A percentile compares a stretch with the other conserved stretches of the same genome.
Conservation (phyloP, 2,329 filamentous ascomycete species). For the Ascochyta clinopodiicola region DNA sequence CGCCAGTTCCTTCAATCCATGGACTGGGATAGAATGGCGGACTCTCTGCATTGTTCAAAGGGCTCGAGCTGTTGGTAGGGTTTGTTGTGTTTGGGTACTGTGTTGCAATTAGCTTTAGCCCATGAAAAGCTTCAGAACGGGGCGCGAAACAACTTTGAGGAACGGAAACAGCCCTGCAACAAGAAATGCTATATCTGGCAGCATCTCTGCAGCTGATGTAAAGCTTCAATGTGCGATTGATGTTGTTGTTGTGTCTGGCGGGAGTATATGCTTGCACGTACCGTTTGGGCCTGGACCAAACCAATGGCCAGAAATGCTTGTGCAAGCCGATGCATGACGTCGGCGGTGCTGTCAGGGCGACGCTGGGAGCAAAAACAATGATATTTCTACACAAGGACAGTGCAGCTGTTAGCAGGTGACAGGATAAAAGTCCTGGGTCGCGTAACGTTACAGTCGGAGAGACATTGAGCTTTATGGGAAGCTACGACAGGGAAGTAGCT, state of each 20-base stretch:
- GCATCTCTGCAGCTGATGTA: slow-evolving; percentile 37
- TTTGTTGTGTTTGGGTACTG: slow-evolving; percentile 39
- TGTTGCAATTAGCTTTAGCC: slow-evolving; percentile 35
- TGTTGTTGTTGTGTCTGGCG: slow-evolving; percentile 16
- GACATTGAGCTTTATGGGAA: slow-evolving; percentile 25
- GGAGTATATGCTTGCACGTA: slow-evolving; percentile 29
- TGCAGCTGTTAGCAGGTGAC: slow-evolving; percentile 19
- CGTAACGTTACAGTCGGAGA: slow-evolving; percentile 22
- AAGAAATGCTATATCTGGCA: slow-evolving; percentile 27
- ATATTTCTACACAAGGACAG: slow-evolving; percentile 19
- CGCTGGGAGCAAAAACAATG: slow-evolving; percentile 10
- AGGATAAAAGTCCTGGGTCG: slow-evolving; percentile 21
- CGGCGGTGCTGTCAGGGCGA: slow-evolving; percentile 26
- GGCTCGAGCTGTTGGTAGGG: slow-evolving; percentile 34
- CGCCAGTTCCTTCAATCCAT: slow-evolving; percentile 77
- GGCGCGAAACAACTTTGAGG: slow-evolving; percentile 34
- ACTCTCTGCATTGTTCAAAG: slow-evolving; percentile 50
- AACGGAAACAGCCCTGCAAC: slow-evolving; percentile 42
- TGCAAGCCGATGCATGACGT: slow-evolving; percentile 47
- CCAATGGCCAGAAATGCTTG: slow-evolving; percentile 42
- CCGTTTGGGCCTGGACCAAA: slow-evolving; percentile 39
- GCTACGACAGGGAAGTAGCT: slow-evolving; percentile 16
- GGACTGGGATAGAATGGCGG: slow-evolving; percentile 83
- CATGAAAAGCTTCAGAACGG: slow-evolving; percentile 21
- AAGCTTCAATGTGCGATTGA: slow-evolving; percentile 14